A percentile compares a stretch with the other conserved stretches of the same genome.
Evolutionary conservation across 805 yeast genomes (phyloP).

Genomic region (Schizosaccharomyces pombe): DNA sequence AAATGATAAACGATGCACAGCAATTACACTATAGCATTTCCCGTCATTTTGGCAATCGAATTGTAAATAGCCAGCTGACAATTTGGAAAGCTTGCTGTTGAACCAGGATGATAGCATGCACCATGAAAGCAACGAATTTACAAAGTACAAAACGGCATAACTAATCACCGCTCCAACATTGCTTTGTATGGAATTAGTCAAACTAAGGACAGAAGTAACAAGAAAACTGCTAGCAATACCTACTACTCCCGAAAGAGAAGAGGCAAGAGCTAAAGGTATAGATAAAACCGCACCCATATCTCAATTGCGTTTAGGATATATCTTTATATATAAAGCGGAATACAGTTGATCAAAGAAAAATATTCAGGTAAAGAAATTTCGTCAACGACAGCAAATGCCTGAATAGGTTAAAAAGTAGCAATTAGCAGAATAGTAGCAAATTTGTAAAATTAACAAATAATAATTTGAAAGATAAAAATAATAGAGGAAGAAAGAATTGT

Average conservation of each 20-base stretch:
- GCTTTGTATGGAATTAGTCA: neutral
- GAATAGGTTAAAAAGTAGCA: too few species aligned
- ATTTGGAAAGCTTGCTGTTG: conserved; percentile 42
- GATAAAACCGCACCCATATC: conserved; percentile 22
- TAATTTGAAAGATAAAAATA: too few species aligned
- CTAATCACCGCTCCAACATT: conserved; percentile 62
- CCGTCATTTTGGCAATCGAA: conserved; percentile 48
- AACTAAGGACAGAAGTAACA: conserved; percentile 36
- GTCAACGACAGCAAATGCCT: too few species aligned
- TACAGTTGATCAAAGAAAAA: too few species aligned
- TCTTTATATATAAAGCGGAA: too few species aligned
- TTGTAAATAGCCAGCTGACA: conserved; percentile 46
- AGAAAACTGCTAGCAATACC: conserved; percentile 46
- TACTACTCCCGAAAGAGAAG: conserved; percentile 33
- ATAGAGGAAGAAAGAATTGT: too few species aligned
- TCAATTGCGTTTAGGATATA: too few species aligned
- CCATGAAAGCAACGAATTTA: conserved; percentile 79
- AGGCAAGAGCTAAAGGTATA: conserved; percentile 35
- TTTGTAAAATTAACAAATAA: too few species aligned
- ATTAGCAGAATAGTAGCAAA: too few species aligned
- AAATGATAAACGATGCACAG: conserved; percentile 68
- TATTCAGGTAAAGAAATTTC: too few species aligned
- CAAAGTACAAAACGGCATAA: conserved; percentile 54
- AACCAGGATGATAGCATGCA: conserved; percentile 67
- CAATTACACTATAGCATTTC: conserved; percentile 75